Conservation (phyloP, 805 yeast species). For the Monosporozyma yasuniensis region DNA sequence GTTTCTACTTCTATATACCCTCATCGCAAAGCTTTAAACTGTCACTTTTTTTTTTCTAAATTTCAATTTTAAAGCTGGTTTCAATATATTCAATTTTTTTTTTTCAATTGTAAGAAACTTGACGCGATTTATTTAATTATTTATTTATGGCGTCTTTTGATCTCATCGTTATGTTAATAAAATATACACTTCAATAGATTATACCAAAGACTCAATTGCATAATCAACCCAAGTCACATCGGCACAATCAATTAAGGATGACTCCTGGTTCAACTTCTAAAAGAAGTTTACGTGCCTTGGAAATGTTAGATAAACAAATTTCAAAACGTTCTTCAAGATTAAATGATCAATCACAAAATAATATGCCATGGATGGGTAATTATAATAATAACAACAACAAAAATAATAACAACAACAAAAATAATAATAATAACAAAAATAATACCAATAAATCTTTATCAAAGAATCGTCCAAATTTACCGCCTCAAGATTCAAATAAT, state of each 20-base stretch:
- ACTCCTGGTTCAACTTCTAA: background rate
- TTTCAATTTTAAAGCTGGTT: background rate
- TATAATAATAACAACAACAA: background rate
- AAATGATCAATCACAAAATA: background rate
- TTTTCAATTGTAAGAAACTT: background rate
- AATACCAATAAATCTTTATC: background rate
- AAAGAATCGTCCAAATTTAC: background rate
- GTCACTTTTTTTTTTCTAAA: no score
- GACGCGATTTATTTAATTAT: background rate
- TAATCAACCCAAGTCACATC: no score
- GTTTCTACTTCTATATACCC: background rate
- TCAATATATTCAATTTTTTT: background rate
- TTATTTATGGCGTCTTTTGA: background rate
- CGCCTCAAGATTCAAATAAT: background rate
- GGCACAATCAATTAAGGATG: background rate
- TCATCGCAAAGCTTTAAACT: no score
- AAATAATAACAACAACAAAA: background rate
- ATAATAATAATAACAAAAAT: background rate
- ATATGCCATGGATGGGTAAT: background rate
- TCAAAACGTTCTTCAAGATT: conserved; percentile 7
- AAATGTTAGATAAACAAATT: conserved; percentile 21
- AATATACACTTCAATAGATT: no score
- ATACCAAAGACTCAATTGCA: no score
- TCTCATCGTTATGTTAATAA: background rate
- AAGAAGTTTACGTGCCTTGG: conserved; percentile 16